Conservation (phyloP, 768 basidiomycete genomes). For the Tremella fuciformis region DNA sequence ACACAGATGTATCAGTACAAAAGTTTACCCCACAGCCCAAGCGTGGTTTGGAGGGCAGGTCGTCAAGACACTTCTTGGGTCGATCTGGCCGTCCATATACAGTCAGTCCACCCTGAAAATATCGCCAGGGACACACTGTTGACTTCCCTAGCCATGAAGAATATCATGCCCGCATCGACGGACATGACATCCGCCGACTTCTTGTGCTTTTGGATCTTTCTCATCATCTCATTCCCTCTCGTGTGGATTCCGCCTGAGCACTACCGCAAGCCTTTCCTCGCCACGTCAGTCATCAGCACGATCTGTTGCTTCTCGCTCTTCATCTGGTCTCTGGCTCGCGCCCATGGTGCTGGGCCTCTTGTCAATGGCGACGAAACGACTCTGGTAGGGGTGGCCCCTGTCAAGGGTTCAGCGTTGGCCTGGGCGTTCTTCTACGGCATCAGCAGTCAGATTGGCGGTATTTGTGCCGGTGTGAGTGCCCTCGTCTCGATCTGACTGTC, state of each 20-base stretch:
- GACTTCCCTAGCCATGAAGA: slow-evolving; percentile 25
- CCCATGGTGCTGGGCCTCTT: slow-evolving; percentile 38
- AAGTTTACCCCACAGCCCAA: slow-evolving; percentile 14
- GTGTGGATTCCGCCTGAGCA: slow-evolving; percentile 38
- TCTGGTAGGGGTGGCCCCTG: slow-evolving; percentile 21
- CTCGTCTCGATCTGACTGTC: background rate
- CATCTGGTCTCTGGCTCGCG: slow-evolving; percentile 31
- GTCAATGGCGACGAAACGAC: slow-evolving; percentile 15
- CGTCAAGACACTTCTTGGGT: slow-evolving; percentile 24
- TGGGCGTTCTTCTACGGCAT: slow-evolving; percentile 44
- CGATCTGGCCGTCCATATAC: slow-evolving; percentile 15
- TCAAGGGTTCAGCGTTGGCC: slow-evolving; percentile 28
- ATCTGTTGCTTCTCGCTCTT: slow-evolving; percentile 30
- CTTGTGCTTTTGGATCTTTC: slow-evolving; percentile 37
- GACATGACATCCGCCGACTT: slow-evolving; percentile 40
- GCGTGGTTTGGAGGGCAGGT: slow-evolving; percentile 34
- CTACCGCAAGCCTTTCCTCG: slow-evolving; percentile 36
- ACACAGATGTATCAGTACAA: background rate
- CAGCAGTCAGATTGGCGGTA: slow-evolving; percentile 26
- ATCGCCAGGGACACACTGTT: background rate
- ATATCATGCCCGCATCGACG: slow-evolving; percentile 28
- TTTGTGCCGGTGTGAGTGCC: slow-evolving; percentile 25
- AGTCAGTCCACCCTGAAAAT: background rate
- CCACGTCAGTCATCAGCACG: slow-evolving; percentile 26
- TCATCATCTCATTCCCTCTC: slow-evolving; percentile 32